These are phyloP conservation scores for Kazachstania taianensis DNA, from an alignment of 805 yeast genomes.

Conservation along the genomic window DNA sequence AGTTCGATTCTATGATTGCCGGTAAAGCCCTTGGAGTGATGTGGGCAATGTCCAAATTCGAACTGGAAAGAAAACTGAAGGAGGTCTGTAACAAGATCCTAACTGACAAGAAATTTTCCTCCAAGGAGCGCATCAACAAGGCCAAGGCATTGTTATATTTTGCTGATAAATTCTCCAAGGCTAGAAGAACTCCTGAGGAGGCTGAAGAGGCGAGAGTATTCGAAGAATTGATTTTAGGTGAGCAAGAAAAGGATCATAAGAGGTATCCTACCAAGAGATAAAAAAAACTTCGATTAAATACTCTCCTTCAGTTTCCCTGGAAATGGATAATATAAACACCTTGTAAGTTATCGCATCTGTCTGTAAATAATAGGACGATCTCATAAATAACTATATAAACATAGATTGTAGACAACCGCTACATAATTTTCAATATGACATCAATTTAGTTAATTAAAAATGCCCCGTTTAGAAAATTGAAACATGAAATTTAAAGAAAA, in stretches of 20 bases:
- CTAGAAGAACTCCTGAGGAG: constrained; percentile 74
- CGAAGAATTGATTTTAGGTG: constrained; percentile 88
- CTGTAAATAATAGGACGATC: too few species aligned
- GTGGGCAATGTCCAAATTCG: constrained; percentile 89
- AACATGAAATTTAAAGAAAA: too few species aligned
- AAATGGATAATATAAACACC: too few species aligned
- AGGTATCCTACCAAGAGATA: constrained; percentile 2
- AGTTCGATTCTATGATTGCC: constrained; percentile 68
- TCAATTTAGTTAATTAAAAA: too few species aligned
- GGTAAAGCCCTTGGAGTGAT: constrained; percentile 91
- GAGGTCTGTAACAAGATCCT: constrained; percentile 75
- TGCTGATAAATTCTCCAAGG: constrained; percentile 57
- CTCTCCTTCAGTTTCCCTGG: too few species aligned
- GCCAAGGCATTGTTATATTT: constrained; percentile 71
- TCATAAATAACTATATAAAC: too few species aligned
- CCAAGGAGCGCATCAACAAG: constrained; percentile 54
- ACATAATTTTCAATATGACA: too few species aligned
- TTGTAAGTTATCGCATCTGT: too few species aligned
- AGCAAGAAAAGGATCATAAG: constrained; percentile 39
- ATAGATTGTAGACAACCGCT: too few species aligned
- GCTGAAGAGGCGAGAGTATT: constrained; percentile 86
- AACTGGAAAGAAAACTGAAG: constrained; percentile 67
- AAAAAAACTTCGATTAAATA: too few species aligned
- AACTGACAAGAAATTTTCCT: constrained; percentile 52
- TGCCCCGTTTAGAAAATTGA: too few species aligned